Conservation (phyloP, 805 yeast genomes). For the Saturnispora gosingensis region DNA sequence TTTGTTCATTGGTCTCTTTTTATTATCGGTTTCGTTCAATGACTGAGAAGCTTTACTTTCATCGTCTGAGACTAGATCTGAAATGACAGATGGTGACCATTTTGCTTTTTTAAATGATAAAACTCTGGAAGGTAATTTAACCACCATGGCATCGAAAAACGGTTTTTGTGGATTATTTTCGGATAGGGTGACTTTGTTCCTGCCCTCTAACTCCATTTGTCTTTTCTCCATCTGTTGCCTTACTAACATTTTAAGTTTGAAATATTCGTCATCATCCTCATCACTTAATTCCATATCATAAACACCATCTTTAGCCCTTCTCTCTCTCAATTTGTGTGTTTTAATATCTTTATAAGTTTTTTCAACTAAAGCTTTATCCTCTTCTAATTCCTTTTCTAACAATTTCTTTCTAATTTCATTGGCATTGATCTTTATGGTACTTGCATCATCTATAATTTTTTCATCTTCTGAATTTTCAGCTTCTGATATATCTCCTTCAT, state of each 20-base stretch:
- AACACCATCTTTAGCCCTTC: constrained; percentile 42
- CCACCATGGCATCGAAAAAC: constrained; percentile 13
- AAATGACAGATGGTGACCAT: constrained; percentile 4
- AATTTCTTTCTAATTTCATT: constrained; percentile 49
- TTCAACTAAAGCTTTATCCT: constrained; percentile 56
- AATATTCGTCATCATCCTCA: constrained; percentile 51
- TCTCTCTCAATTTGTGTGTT: constrained; percentile 58
- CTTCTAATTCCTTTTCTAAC: constrained; percentile 49
- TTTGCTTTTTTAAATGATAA: constrained; percentile 8
- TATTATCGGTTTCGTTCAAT: constrained; percentile 18
- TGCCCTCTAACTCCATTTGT: constrained; percentile 34
- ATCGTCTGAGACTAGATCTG: constrained; percentile 18
- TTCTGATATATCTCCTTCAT: constrained; percentile 49
- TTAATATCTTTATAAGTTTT: constrained; percentile 63
- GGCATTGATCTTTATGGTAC: constrained; percentile 46
- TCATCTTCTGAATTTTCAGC: constrained; percentile 70
- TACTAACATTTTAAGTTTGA: constrained; percentile 4
- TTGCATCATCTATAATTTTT: constrained; percentile 63
- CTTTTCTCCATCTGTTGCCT: constrained; percentile 16
- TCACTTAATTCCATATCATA: constrained; percentile 61
- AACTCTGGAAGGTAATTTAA: constrained; percentile 10
- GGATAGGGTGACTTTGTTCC: constrained; percentile 16
- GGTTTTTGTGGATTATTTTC: constrained; percentile 12
- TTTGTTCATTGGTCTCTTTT: constrained; percentile 16
- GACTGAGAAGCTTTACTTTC: constrained; percentile 6